phyloP scores from a whole-genome alignment of 805 yeast genomes.

The Zygotorulaspora florentina region DNA sequence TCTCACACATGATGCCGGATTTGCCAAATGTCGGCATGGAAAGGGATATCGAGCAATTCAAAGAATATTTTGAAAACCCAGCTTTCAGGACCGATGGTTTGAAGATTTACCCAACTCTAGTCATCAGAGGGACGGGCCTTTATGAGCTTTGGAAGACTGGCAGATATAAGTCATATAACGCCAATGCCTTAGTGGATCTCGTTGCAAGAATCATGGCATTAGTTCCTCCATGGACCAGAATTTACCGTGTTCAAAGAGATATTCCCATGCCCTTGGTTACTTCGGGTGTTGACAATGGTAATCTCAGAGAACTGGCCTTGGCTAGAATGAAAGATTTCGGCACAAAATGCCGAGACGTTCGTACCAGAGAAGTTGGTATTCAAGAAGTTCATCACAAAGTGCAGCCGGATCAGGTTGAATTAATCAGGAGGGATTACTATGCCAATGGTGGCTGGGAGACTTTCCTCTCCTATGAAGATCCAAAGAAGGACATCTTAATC shows the following conservation, averaged over 20 bases:
- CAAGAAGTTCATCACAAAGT: conserved; percentile 98
- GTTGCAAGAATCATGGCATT: conserved; percentile 94
- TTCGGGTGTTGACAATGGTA: conserved; percentile 97
- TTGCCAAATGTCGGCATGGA: conserved; percentile 98
- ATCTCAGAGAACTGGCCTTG: conserved; percentile 87
- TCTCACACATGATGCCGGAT: conserved; percentile 99
- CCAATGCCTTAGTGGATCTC: conserved; percentile 87
- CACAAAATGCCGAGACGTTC: conserved; percentile 89
- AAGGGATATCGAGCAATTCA: conserved; percentile 91
- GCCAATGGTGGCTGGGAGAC: conserved; percentile 99
- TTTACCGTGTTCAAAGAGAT: conserved; percentile 96
- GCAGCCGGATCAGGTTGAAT: conserved; percentile 93
- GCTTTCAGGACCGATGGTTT: conserved; percentile 96
- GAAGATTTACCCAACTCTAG: conserved; percentile 92
- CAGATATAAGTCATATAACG: conserved; percentile 87
- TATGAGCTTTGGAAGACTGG: conserved; percentile 98
- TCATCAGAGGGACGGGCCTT: conserved; percentile 94
- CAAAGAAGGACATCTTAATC: conserved; percentile 90
- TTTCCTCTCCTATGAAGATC: conserved; percentile 92
- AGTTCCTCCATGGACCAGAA: conserved; percentile 99
- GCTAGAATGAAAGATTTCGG: conserved; percentile 99
- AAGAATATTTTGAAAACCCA: conserved; percentile 95
- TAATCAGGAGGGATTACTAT: conserved; percentile 89
- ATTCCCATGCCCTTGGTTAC: conserved; percentile 98
- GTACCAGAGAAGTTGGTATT: conserved; percentile 97